phyloP scores from a whole-genome alignment of 2,329 filamentous ascomycete genomes.

The Kalmusia sp. region DNA sequence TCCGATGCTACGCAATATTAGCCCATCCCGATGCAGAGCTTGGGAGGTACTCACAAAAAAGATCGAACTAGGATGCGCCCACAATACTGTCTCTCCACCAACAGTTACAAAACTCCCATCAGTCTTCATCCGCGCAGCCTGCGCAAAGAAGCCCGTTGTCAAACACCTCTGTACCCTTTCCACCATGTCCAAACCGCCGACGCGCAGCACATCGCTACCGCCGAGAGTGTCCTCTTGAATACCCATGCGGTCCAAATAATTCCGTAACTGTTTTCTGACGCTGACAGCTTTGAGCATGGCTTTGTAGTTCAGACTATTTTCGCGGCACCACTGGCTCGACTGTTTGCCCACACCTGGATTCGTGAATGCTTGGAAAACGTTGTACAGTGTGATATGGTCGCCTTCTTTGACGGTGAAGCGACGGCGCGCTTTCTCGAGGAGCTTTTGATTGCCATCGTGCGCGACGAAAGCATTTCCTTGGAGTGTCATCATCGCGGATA shows the following conservation, averaged over 20 bases:
- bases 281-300: constrained; percentile 81
- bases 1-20: constrained; percentile 70
- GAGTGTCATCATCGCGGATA: constrained; percentile 91
- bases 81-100: constrained; percentile 76
- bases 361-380: constrained; percentile 90
- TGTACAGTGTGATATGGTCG: constrained; percentile 89
- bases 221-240: constrained; percentile 63
- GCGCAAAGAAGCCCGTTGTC: constrained; percentile 88
- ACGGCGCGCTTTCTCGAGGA: constrained; percentile 74
- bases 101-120: constrained; percentile 90
- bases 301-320: constrained; percentile 88
- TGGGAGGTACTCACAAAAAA: constrained; percentile 78
- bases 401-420: constrained; percentile 93
- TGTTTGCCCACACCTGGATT: constrained; percentile 75
- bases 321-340: constrained; percentile 84
- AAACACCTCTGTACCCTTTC: constrained; percentile 85
- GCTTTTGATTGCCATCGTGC: constrained; percentile 77
- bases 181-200: constrained; percentile 58
- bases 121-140: constrained; percentile 91
- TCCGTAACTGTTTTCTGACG: constrained; percentile 83
- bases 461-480: constrained; percentile 85
- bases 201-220: constrained; percentile 43
- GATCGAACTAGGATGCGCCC: constrained; percentile 89
- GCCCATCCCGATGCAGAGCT: neutral
- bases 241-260: constrained; percentile 86